A percentile compares a stretch with the other conserved stretches of the same genome.
Conservation (phyloP, 495 filamentous ascomycete genomes). For the Xylona heveae region DNA sequence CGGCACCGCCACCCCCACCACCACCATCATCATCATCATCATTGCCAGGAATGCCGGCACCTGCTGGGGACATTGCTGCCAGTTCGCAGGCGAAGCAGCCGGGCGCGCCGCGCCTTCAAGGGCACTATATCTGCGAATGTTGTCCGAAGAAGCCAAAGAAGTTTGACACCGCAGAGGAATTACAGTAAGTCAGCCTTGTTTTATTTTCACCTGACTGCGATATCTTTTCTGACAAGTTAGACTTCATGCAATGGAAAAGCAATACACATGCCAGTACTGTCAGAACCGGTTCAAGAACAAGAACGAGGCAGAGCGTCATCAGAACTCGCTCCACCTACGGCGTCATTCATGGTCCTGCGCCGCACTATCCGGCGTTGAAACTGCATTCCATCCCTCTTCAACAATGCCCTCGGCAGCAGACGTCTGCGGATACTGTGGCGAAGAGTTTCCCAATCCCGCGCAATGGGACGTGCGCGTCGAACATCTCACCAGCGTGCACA, state of each 20-base stretch:
- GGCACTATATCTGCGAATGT: constrained; percentile 73
- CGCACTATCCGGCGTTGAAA: constrained; percentile 45
- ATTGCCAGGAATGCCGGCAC: too few relatives aligned
- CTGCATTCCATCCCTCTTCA: constrained; percentile 66
- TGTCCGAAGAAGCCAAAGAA: constrained; percentile 98
- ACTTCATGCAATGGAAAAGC: constrained; percentile 81
- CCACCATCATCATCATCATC: too few relatives aligned
- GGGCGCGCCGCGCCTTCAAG: constrained; percentile 19
- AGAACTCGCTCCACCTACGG: constrained; percentile 87
- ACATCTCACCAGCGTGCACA: constrained; percentile 78
- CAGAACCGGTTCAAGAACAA: constrained; percentile 98
- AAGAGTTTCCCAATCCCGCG: constrained; percentile 62
- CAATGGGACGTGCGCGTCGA: constrained; percentile 74
- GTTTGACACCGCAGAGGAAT: constrained; percentile 69
- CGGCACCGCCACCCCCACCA: too few relatives aligned
- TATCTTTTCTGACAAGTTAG: constrained; percentile 15
- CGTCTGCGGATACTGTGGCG: constrained; percentile 86
- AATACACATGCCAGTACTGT: constrained; percentile 83
- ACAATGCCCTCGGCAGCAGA: constrained; percentile 32
- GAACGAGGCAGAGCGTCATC: constrained; percentile 93
- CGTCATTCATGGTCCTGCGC: constrained; percentile 97
- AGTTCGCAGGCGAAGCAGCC: constrained; percentile 13
- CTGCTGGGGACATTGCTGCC: too few relatives aligned
- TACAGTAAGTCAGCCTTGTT: constrained; percentile 42
- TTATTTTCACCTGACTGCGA: neutral